Evolutionary conservation across 2,329 filamentous ascomycete genomes (phyloP).

Genomic region (Remersonia thermophila): DNA sequence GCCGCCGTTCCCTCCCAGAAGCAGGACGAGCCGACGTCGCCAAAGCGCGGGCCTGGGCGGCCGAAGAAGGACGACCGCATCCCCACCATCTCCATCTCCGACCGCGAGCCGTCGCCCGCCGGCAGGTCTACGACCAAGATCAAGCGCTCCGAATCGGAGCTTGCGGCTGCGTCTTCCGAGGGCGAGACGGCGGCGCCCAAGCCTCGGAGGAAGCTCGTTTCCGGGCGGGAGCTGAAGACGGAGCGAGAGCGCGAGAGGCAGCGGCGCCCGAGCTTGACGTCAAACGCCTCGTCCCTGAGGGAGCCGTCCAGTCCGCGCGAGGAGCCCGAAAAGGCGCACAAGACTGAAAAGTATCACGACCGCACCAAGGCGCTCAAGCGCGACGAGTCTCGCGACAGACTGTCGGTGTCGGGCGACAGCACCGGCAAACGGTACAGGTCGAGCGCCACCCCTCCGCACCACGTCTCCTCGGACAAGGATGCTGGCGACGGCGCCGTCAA

Average conservation of each 20-base stretch:
- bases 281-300: slow-evolving; percentile 35
- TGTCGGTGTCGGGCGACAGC: slow-evolving; percentile 37
- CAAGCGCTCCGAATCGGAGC: slow-evolving; percentile 43
- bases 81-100: slow-evolving; percentile 35
- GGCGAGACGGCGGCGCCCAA: slow-evolving; percentile 48
- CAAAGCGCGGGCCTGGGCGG: slow-evolving; percentile 40
- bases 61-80: slow-evolving; percentile 43
- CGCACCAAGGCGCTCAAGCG: slow-evolving; percentile 48
- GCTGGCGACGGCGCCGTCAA: slow-evolving; percentile 40
- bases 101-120: slow-evolving; percentile 41
- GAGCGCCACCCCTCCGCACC: slow-evolving; percentile 45
- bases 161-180: slow-evolving; percentile 40
- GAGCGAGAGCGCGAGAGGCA: slow-evolving; percentile 48
- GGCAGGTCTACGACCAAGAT: slow-evolving; percentile 36
- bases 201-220: slow-evolving; percentile 50
- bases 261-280: slow-evolving; percentile 45
- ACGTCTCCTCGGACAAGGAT: slow-evolving; percentile 41
- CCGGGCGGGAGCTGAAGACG: slow-evolving; percentile 48
- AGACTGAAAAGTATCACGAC: slow-evolving; percentile 46
- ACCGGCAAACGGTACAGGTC: slow-evolving; percentile 45
- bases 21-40: slow-evolving; percentile 34
- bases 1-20: slow-evolving; percentile 28
- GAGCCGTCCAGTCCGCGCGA: slow-evolving; percentile 44
- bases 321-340: slow-evolving; percentile 35
- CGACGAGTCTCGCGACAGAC: slow-evolving; percentile 46